phyloP scores from a whole-genome alignment of 345 rosid species.

The Hibiscus syriacus region DNA sequence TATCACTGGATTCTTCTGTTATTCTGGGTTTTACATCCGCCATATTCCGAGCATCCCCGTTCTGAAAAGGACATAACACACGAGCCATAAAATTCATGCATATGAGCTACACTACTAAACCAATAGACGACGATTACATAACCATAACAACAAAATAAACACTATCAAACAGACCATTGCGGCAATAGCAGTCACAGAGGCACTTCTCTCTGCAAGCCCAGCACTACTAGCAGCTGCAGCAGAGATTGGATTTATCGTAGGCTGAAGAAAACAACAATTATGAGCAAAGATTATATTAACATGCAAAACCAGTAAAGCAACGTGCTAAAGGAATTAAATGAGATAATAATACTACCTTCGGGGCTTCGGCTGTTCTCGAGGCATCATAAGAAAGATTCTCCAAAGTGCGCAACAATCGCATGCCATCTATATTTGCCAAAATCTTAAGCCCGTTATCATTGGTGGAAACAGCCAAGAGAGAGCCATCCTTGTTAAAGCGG shows the following conservation, averaged over 20 bases:
- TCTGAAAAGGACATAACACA: constrained; percentile 30
- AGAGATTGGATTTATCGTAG: constrained; percentile 51
- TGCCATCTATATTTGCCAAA: constrained; percentile 70
- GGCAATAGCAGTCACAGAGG: constrained; percentile 53
- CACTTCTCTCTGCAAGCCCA: constrained; percentile 65
- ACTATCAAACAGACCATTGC: constrained; percentile 58
- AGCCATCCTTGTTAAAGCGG: constrained; percentile 82
- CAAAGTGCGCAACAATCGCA: constrained; percentile 48
- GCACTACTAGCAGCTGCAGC: constrained; percentile 56
- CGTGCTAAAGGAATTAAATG: constrained; percentile 3
- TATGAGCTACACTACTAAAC: background rate
- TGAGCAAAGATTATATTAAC: background rate
- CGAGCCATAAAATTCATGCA: background rate
- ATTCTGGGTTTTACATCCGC: constrained; percentile 91
- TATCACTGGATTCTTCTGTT: constrained; percentile 78
- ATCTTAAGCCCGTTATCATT: constrained; percentile 77
- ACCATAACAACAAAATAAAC: background rate
- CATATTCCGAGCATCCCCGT: constrained; percentile 80
- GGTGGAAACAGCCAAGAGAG: constrained; percentile 81
- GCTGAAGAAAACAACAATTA: constrained; percentile 39
- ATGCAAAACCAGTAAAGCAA: background rate
- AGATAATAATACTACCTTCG: constrained; percentile 56
- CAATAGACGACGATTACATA: background rate
- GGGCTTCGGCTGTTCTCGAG: constrained; percentile 47
- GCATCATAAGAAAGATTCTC: constrained; percentile 62